Evolutionary conservation across 148 eudicot species (phyloP).

Genomic region (Rhododendron ovatum): DNA sequence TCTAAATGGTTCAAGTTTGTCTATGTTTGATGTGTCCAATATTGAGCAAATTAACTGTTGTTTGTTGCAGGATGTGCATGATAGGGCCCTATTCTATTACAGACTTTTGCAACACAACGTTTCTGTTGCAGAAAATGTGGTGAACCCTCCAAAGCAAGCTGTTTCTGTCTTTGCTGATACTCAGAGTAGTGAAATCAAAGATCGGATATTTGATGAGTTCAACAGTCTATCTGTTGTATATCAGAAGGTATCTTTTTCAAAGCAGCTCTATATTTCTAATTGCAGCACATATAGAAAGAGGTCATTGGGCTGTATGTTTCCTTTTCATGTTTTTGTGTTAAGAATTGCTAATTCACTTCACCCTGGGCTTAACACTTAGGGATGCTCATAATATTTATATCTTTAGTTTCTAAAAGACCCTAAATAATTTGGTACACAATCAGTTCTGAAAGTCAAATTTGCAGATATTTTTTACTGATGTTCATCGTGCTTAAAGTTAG

Average conservation of each 20-base stretch:
- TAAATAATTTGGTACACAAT: neutral
- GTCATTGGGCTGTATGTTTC: neutral
- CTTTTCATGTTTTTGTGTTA: neutral
- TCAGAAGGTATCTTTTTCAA: slow-evolving; percentile 58
- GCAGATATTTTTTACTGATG: neutral
- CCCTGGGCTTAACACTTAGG: neutral
- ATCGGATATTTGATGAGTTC: slow-evolving; percentile 96
- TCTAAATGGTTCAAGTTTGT: neutral
- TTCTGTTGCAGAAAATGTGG: slow-evolving; percentile 76
- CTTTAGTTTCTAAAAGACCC: neutral
- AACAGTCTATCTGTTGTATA: slow-evolving; percentile 95
- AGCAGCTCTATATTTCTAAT: neutral
- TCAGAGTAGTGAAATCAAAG: slow-evolving; percentile 92
- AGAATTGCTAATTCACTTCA: neutral
- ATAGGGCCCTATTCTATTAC: slow-evolving; percentile 88
- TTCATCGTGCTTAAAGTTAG: neutral
- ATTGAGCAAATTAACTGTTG: neutral
- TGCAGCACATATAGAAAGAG: neutral
- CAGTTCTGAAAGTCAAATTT: neutral
- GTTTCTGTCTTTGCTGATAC: slow-evolving; percentile 98
- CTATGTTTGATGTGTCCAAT: neutral
- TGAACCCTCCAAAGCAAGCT: slow-evolving; percentile 98
- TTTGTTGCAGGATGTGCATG: slow-evolving; percentile 93
- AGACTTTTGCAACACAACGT: slow-evolving; percentile 81
- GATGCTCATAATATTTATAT: neutral